phyloP scores from a whole-genome alignment of 1,284 basidiomycete species.

The Hymenochaete sp. region DNA sequence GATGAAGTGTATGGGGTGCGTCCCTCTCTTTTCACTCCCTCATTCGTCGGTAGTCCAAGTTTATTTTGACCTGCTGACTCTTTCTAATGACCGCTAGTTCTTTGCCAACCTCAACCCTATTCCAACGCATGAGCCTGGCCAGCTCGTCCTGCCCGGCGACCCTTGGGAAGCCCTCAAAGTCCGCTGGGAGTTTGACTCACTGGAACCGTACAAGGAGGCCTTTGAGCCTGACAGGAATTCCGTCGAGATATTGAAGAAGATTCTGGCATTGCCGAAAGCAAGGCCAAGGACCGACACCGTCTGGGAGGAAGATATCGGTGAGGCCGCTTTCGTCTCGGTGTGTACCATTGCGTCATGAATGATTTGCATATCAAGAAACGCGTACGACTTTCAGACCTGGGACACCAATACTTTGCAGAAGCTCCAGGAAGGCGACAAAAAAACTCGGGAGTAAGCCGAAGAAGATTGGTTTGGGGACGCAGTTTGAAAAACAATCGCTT shows the following conservation, averaged over 20 bases:
- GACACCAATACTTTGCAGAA: too few relatives aligned
- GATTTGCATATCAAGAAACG: too few relatives aligned
- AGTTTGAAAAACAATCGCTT: slow-evolving; percentile 12
- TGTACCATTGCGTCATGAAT: background rate
- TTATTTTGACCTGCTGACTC: background rate
- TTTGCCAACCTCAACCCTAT: slow-evolving; percentile 35
- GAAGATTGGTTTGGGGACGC: background rate
- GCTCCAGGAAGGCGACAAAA: too few relatives aligned
- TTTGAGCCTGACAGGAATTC: background rate
- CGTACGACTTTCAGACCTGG: too few relatives aligned
- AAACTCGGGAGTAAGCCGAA: slow-evolving; percentile 21
- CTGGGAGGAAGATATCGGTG: slow-evolving; percentile 9
- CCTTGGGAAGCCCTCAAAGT: slow-evolving; percentile 37
- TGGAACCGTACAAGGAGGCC: slow-evolving; percentile 37
- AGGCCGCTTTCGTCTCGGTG: background rate
- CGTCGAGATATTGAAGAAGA: slow-evolving; percentile 2
- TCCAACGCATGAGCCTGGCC: slow-evolving; percentile 40
- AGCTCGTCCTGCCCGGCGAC: slow-evolving; percentile 40
- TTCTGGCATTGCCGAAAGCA: background rate
- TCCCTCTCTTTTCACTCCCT: slow-evolving; percentile 4
- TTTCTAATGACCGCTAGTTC: slow-evolving; percentile 29
- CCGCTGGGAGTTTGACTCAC: slow-evolving; percentile 22
- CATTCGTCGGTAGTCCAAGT: background rate
- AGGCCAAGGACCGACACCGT: background rate
- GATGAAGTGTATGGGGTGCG: slow-evolving; percentile 39